phyloP scores from a whole-genome alignment of 345 rosid genomes.

The Linum tenue region DNA sequence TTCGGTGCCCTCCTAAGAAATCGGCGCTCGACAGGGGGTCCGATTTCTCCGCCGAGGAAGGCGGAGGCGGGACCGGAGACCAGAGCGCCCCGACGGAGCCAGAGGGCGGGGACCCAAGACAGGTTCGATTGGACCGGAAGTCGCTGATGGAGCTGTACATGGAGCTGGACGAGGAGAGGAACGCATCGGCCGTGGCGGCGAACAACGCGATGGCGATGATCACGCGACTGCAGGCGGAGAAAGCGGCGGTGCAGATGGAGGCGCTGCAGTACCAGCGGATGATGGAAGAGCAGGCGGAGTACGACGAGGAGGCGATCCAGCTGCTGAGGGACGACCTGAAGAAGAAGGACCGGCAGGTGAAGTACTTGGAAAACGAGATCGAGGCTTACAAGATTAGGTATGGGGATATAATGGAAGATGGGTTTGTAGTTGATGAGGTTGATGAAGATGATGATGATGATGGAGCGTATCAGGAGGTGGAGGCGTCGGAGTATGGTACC shows the following conservation, averaged over 20 bases:
- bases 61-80: constrained; percentile 18
- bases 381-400: constrained; percentile 49
- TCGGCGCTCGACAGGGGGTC: constrained; percentile 47
- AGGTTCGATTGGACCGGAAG: constrained; percentile 69
- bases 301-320: constrained; percentile 77
- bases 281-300: constrained; percentile 98
- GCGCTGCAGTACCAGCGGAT: constrained; percentile 93
- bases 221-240: constrained; percentile 76
- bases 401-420: constrained; percentile 38
- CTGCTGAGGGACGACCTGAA: constrained; percentile 35
- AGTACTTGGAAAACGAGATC: constrained; percentile 49
- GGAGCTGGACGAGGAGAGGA: constrained; percentile 92
- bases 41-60: constrained; percentile 32
- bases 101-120: constrained; percentile 52
- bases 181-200: constrained; percentile 78
- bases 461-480: constrained; percentile 34
- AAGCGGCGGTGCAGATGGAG: constrained; percentile 92
- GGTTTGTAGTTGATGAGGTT: constrained; percentile 19
- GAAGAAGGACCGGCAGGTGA: constrained; percentile 54
- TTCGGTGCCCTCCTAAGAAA: constrained; percentile 33
- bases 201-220: constrained; percentile 94
- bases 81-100: constrained; percentile 26
- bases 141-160: constrained; percentile 67
- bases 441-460: constrained; percentile 18
- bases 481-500: constrained; percentile 18